phyloP scores from a whole-genome alignment of 805 yeast species.

The Wickerhamiella kurtzmanii region DNA sequence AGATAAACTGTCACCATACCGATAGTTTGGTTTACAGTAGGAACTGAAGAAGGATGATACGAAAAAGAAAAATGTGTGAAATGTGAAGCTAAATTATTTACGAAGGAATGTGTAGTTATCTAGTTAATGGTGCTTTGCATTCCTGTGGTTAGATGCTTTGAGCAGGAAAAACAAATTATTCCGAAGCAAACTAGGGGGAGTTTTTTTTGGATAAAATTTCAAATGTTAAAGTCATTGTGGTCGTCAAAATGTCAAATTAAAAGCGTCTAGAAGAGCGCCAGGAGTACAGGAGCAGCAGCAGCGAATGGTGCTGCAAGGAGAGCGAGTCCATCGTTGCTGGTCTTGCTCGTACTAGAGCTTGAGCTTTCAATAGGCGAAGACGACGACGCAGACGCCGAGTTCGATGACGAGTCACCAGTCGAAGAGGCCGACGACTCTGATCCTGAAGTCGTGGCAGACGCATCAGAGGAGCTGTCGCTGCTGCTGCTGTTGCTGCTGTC shows the following conservation, averaged over 20 bases:
- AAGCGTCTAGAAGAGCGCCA: not conserved
- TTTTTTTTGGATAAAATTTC: too few relatives aligned
- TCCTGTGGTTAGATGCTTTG: too few relatives aligned
- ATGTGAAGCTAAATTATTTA: not conserved
- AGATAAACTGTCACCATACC: too few relatives aligned
- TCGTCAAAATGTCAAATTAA: not conserved
- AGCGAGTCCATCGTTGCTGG: slow-evolving; percentile 5
- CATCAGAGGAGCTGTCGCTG: slow-evolving; percentile 1
- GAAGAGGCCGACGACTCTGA: too few relatives aligned
- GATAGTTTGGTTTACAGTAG: too few relatives aligned
- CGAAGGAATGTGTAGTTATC: too few relatives aligned
- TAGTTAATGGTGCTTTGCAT: too few relatives aligned
- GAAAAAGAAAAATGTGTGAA: too few relatives aligned
- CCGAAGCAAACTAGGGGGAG: too few relatives aligned
- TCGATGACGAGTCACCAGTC: slow-evolving; percentile 9
- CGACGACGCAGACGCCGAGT: slow-evolving; percentile 8
- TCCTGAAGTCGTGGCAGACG: slow-evolving; percentile 6
- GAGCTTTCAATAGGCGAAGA: slow-evolving; percentile 10
- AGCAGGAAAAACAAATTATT: too few relatives aligned
- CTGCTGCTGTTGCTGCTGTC: not conserved
- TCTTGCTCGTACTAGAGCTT: slow-evolving; percentile 6
- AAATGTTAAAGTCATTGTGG: not conserved
- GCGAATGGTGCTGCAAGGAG: slow-evolving; percentile 10
- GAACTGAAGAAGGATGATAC: too few relatives aligned
- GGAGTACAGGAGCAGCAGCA: slow-evolving; percentile 1